Percentiles rank a stretch among this genome's conserved stretches.
These are phyloP conservation scores for Casuarina equisetifolia DNA, from an alignment of 306 rosid genomes.

Conservation along the genomic window DNA sequence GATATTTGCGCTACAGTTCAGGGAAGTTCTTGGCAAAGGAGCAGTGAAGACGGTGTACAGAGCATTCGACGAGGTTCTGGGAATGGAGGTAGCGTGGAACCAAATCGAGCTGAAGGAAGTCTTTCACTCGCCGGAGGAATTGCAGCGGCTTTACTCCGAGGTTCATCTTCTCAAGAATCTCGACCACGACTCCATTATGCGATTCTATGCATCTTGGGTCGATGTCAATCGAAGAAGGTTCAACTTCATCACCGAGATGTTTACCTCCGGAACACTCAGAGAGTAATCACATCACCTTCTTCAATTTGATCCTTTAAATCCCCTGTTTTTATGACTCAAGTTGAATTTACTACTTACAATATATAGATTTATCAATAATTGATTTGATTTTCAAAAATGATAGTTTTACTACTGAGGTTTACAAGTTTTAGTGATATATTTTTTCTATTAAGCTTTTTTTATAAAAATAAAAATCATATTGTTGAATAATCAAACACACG, in stretches of 20 bases:
- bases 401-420: too few species aligned
- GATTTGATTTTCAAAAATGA: too few species aligned
- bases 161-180: constrained; percentile 89
- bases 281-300: constrained; percentile 37
- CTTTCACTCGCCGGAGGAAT: constrained; percentile 65
- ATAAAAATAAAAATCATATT: too few species aligned
- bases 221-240: constrained; percentile 57
- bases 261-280: constrained; percentile 92
- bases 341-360: too few species aligned
- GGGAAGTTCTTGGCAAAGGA: constrained; percentile 80
- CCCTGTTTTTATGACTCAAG: too few species aligned
- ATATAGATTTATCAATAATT: too few species aligned
- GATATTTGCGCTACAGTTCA: constrained; percentile 40
- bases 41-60: constrained; percentile 83
- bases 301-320: too few species aligned
- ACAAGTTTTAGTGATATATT: too few species aligned
- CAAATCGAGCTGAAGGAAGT: constrained; percentile 74
- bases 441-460: too few species aligned
- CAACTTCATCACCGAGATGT: constrained; percentile 93
- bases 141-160: constrained; percentile 80
- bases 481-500: too few species aligned
- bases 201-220: constrained; percentile 72
- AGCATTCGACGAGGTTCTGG: constrained; percentile 72
- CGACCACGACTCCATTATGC: constrained; percentile 72
- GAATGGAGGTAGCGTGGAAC: constrained; percentile 95